Conservation (phyloP, 192 early-diverging fungal genomes). For the Radiomyces spectabilis region DNA sequence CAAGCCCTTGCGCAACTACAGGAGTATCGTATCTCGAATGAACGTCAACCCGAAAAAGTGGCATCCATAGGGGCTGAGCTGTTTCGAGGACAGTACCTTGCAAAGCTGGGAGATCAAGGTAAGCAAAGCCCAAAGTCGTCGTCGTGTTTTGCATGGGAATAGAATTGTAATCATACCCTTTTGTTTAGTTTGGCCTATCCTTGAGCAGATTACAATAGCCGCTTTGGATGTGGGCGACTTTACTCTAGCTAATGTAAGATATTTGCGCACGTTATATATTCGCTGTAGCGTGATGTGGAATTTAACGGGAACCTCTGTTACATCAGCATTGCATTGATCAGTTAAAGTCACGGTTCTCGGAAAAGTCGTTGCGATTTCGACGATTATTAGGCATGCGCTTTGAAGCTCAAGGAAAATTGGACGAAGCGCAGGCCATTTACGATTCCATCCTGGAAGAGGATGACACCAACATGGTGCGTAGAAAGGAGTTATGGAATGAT, state of each 20-base stretch:
- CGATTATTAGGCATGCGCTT: constrained; percentile 70
- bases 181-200: constrained; percentile 55
- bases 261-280: neutral
- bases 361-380: constrained; percentile 58
- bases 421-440: constrained; percentile 66
- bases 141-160: neutral
- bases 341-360: constrained; percentile 57
- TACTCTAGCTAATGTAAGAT: constrained; percentile 45
- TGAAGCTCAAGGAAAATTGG: constrained; percentile 69
- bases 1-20: constrained; percentile 14
- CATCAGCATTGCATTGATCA: constrained; percentile 46
- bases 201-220: constrained; percentile 78
- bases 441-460: constrained; percentile 67
- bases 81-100: constrained; percentile 9
- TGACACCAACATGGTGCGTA: constrained; percentile 64
- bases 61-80: constrained; percentile 14
- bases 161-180: neutral
- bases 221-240: constrained; percentile 74
- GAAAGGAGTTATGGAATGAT: neutral
- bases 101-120: constrained; percentile 24
- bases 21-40: constrained; percentile 14
- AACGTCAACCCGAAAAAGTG: constrained; percentile 17
- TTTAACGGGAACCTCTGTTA: neutral
- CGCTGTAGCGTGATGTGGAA: neutral
- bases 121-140: neutral